Conservation (phyloP, 805 yeast genomes). For the Limtongozyma cylindracea region DNA sequence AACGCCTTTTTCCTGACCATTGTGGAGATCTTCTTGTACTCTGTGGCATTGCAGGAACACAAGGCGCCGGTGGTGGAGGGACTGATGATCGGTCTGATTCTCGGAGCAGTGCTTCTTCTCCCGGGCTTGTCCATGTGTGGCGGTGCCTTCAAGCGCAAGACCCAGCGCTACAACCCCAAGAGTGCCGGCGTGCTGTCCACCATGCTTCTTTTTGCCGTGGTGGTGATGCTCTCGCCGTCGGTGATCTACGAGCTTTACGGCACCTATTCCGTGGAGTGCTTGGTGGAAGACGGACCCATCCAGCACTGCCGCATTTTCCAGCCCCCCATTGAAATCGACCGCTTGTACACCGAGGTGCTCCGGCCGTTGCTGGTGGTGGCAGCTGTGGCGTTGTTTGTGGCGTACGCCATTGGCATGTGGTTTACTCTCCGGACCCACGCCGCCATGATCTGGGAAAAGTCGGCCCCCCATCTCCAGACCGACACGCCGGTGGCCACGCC, state of each 20-base stretch:
- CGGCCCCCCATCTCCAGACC: conserved; percentile 6
- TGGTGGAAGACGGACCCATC: no score
- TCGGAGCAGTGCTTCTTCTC: conserved; percentile 74
- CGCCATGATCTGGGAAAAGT: conserved; percentile 73
- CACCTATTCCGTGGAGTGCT: conserved; percentile 34
- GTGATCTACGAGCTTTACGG: conserved; percentile 79
- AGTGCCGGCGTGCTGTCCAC: conserved; percentile 96
- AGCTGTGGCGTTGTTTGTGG: conserved; percentile 55
- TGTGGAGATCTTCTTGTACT: conserved; percentile 78
- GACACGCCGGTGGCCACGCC: no score
- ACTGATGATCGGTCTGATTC: conserved; percentile 75
- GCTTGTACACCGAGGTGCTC: conserved; percentile 37
- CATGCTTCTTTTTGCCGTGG: conserved; percentile 73
- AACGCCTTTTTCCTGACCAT: conserved; percentile 94
- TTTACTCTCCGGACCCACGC: conserved; percentile 94
- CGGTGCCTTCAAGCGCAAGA: conserved; percentile 79
- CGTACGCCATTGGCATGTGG: conserved; percentile 73
- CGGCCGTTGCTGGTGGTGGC: conserved; percentile 67
- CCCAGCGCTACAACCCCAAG: conserved; percentile 87
- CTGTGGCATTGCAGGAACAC: conserved; percentile 69
- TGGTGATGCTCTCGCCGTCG: conserved; percentile 85
- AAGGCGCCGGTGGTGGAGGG: conserved; percentile 90
- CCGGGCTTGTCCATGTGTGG: conserved; percentile 97
- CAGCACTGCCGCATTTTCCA: conserved; percentile 53
- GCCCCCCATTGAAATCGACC: conserved; percentile 48